phyloP scores from a whole-genome alignment of 805 yeast genomes.

The Maudiozyma pseudohumilis region DNA sequence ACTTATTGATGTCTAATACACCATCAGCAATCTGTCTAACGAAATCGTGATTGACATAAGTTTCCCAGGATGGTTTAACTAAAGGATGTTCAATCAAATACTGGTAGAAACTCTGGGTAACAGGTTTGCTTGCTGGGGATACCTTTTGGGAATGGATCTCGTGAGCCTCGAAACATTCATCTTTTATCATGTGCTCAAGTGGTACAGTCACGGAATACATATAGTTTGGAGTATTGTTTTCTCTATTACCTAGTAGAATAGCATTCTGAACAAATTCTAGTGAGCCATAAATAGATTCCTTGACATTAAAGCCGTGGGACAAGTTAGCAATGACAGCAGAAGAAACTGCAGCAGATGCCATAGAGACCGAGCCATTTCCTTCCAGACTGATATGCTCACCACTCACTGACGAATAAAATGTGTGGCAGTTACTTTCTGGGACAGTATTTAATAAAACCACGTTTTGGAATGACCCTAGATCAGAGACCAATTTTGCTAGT shows the following conservation, averaged over 20 bases:
- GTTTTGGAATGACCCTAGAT: too few relatives aligned
- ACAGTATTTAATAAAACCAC: too few relatives aligned
- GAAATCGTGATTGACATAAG: conserved; percentile 53
- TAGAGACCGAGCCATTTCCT: too few relatives aligned
- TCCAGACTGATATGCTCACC: too few relatives aligned
- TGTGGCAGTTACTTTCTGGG: too few relatives aligned
- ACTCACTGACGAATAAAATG: too few relatives aligned
- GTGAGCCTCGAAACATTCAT: conserved; percentile 22
- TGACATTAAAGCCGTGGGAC: conserved; percentile 41
- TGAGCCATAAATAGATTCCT: conserved; percentile 41
- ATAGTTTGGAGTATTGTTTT: conserved; percentile 73
- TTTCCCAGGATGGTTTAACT: conserved; percentile 45
- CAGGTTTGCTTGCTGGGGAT: neutral
- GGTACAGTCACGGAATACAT: conserved; percentile 31
- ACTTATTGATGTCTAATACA: conserved; percentile 38
- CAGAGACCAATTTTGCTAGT: too few relatives aligned
- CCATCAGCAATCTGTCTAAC: conserved; percentile 45
- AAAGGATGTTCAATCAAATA: conserved; percentile 47
- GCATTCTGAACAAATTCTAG: conserved; percentile 48
- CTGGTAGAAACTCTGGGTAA: conserved; percentile 31
- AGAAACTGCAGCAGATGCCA: conserved; percentile 73
- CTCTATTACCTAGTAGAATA: conserved; percentile 18
- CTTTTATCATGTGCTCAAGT: conserved; percentile 26
- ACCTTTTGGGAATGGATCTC: conserved; percentile 6
- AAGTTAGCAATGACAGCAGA: conserved; percentile 67